Conservation (phyloP, 2,329 filamentous ascomycete species). For the Paracoccidioides lutzii region DNA sequence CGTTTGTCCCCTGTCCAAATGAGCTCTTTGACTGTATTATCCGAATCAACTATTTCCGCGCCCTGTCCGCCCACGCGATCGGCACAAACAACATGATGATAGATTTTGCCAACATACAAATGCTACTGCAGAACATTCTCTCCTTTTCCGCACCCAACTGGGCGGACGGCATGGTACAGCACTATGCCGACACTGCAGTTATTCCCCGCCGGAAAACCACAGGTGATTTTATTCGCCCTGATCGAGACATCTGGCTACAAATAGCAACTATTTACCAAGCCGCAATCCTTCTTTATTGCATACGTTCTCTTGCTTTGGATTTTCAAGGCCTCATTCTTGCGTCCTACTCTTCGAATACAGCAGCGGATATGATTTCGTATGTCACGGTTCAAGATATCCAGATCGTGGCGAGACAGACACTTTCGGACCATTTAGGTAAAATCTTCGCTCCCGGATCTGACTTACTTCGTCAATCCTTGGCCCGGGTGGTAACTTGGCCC, state of each 20-base stretch:
- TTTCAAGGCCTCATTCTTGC: slow-evolving; percentile 6
- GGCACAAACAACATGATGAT: neutral
- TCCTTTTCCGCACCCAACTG: slow-evolving; percentile 8
- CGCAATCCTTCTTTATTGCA: slow-evolving; percentile 9
- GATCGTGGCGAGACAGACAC: slow-evolving; percentile 6
- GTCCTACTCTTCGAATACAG: neutral
- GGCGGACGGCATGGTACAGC: slow-evolving; percentile 6
- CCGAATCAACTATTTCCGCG: slow-evolving; percentile 10
- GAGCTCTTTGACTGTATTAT: slow-evolving; percentile 10
- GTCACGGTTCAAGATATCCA: slow-evolving; percentile 8
- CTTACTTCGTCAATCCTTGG: slow-evolving; percentile 2
- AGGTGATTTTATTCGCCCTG: slow-evolving; percentile 8
- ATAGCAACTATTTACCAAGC: slow-evolving; percentile 10
- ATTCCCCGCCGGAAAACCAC: neutral
- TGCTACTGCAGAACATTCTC: slow-evolving; percentile 7
- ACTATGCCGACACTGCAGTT: slow-evolving; percentile 1
- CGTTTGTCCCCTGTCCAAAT: slow-evolving; percentile 10
- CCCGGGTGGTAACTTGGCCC: slow-evolving; percentile 10
- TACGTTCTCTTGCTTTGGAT: slow-evolving; percentile 9
- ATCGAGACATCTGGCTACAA: slow-evolving; percentile 7
- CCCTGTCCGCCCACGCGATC: neutral
- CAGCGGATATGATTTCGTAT: slow-evolving; percentile 3
- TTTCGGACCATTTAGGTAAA: slow-evolving; percentile 5
- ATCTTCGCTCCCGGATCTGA: slow-evolving; percentile 1
- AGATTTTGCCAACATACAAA: neutral